phyloP scores from a whole-genome alignment of 2,329 filamentous ascomycete species.

The Cercospora brassicicola region DNA sequence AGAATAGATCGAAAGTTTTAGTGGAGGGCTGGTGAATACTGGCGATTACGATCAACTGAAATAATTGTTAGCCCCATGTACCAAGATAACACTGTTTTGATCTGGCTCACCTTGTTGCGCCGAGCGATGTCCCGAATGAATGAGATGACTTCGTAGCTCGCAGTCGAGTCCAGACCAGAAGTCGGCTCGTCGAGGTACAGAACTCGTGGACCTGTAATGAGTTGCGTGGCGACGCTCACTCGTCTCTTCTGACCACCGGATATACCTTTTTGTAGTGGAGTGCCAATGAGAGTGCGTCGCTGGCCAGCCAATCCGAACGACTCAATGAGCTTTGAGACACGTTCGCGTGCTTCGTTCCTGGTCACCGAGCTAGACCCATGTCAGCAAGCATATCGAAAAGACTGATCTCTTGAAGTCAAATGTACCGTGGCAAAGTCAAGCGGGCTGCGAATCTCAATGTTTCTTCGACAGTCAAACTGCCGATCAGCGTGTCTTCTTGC shows the following conservation, averaged over 20 bases:
- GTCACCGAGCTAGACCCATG: slow-evolving; percentile 52
- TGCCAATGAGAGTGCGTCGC: slow-evolving; percentile 69
- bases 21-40: slow-evolving; percentile 83
- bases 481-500: slow-evolving; percentile 80
- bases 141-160: slow-evolving; percentile 70
- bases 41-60: slow-evolving; percentile 69
- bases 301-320: slow-evolving; percentile 71
- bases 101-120: slow-evolving; percentile 58
- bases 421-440: slow-evolving; percentile 50
- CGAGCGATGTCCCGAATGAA: slow-evolving; percentile 65
- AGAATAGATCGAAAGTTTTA: slow-evolving; percentile 72
- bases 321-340: slow-evolving; percentile 63
- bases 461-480: slow-evolving; percentile 73
- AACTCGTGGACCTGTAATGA: slow-evolving; percentile 75
- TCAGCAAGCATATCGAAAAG: slow-evolving; percentile 2
- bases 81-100: neutral
- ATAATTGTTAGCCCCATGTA: neutral
- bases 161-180: slow-evolving; percentile 74
- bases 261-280: slow-evolving; percentile 75
- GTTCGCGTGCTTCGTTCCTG: slow-evolving; percentile 56
- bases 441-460: slow-evolving; percentile 73
- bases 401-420: slow-evolving; percentile 48
- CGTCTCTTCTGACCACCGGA: slow-evolving; percentile 80
- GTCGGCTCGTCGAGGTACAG: slow-evolving; percentile 81
- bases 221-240: slow-evolving; percentile 72